Conservation (phyloP, 257 asterid species). For the Ligustrum vulgare region DNA sequence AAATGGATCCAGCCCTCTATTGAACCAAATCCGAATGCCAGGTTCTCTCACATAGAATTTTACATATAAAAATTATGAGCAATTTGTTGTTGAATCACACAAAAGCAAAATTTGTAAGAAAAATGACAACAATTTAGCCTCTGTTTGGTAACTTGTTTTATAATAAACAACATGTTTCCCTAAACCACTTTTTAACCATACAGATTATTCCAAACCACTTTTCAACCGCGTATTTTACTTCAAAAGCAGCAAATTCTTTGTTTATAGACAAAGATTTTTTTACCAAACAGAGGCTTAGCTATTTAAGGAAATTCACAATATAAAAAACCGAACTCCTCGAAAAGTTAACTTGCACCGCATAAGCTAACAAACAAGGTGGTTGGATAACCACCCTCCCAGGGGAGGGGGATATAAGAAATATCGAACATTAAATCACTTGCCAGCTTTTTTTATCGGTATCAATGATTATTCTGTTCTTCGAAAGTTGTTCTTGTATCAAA, state of each 20-base stretch:
- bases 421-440: slow-evolving; percentile 40
- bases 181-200: too few relatives aligned
- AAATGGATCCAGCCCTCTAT: background rate
- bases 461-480: slow-evolving; percentile 91
- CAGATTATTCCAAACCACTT: too few relatives aligned
- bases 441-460: slow-evolving; percentile 87
- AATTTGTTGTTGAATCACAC: background rate
- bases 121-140: background rate
- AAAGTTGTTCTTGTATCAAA: slow-evolving; percentile 95
- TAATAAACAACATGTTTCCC: too few relatives aligned
- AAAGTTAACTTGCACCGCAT: background rate
- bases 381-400: background rate
- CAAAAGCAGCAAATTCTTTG: too few relatives aligned
- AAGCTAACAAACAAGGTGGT: slow-evolving; percentile 13
- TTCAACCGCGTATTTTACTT: too few relatives aligned
- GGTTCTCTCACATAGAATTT: background rate
- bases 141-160: too few relatives aligned
- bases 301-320: too few relatives aligned
- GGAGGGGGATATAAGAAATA: background rate
- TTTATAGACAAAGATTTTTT: too few relatives aligned
- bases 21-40: background rate
- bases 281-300: too few relatives aligned
- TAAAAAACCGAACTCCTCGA: background rate
- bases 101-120: background rate
- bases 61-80: background rate